These are phyloP conservation scores for Croton laevigatus DNA, from an alignment of 441 rosid species.

Conservation along the genomic window DNA sequence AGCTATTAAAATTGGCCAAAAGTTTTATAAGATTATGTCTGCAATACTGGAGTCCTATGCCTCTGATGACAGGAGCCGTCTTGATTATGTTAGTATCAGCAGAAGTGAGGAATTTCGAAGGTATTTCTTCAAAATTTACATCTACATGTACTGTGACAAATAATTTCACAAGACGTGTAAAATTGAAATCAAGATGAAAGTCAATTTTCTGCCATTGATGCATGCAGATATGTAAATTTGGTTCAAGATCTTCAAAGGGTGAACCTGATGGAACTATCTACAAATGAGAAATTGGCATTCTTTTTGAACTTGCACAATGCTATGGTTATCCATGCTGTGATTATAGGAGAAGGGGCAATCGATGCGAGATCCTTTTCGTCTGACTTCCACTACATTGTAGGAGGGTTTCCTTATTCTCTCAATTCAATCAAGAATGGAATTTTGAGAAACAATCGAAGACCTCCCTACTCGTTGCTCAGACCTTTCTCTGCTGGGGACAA, in stretches of 20 bases:
- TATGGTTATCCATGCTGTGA: slow-evolving; percentile 85
- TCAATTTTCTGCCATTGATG: neutral
- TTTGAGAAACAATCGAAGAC: slow-evolving; percentile 55
- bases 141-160: too few relatives aligned
- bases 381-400: slow-evolving; percentile 72
- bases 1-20: slow-evolving; percentile 48
- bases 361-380: slow-evolving; percentile 62
- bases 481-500: slow-evolving; percentile 50
- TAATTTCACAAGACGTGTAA: too few relatives aligned
- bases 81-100: slow-evolving; percentile 59
- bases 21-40: slow-evolving; percentile 68
- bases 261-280: slow-evolving; percentile 46
- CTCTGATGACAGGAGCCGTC: slow-evolving; percentile 56
- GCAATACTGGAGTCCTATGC: slow-evolving; percentile 81
- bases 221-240: slow-evolving; percentile 64
- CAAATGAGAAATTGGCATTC: slow-evolving; percentile 64
- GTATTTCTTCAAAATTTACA: slow-evolving; percentile 27
- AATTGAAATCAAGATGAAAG: too few relatives aligned
- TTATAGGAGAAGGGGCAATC: slow-evolving; percentile 55
- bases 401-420: slow-evolving; percentile 70
- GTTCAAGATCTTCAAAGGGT: slow-evolving; percentile 73
- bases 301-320: slow-evolving; percentile 85
- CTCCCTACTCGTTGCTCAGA: slow-evolving; percentile 54
- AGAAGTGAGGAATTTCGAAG: slow-evolving; percentile 86
- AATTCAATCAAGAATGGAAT: slow-evolving; percentile 61